These are phyloP conservation scores for Gelatoporia subvermispora DNA, from an alignment of 768 basidiomycete species.

Conservation along the genomic window DNA sequence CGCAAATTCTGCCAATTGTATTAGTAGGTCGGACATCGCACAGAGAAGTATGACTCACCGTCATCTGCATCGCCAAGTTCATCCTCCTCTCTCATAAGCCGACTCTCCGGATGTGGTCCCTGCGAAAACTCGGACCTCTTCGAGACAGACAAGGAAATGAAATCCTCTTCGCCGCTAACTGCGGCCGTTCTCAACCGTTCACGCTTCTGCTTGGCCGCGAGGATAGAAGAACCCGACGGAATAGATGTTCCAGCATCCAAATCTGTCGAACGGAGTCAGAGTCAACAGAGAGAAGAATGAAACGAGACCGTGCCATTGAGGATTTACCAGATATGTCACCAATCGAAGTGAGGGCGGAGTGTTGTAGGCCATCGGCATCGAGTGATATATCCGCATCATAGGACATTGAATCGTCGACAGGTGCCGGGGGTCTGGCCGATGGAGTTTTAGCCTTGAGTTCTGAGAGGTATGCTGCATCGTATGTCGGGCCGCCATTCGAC, in stretches of 20 bases:
- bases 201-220: conserved; percentile 70
- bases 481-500: conserved; percentile 51
- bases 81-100: conserved; percentile 80
- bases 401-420: conserved; percentile 26
- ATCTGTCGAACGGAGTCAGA: conserved; percentile 3
- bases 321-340: conserved; percentile 28
- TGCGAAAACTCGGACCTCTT: conserved; percentile 47
- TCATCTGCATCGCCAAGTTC: conserved; percentile 86
- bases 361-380: conserved; percentile 31
- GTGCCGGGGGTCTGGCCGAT: conserved; percentile 40
- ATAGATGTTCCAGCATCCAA: conserved; percentile 43
- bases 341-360: conserved; percentile 24
- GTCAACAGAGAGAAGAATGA: background rate
- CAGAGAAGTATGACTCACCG: conserved; percentile 40
- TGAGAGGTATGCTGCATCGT: conserved; percentile 68
- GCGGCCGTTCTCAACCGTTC: conserved; percentile 56
- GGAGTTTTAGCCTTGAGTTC: conserved; percentile 78
- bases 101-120: conserved; percentile 83
- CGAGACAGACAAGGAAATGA: conserved; percentile 70
- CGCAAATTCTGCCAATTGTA: conserved; percentile 56
- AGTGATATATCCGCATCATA: conserved; percentile 49
- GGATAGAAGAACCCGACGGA: conserved; percentile 67
- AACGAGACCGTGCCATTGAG: background rate
- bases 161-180: conserved; percentile 54
- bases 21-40: background rate